Evolutionary conservation across 2,329 filamentous ascomycete species (phyloP).

Genomic region (Penicillium polonicum): DNA sequence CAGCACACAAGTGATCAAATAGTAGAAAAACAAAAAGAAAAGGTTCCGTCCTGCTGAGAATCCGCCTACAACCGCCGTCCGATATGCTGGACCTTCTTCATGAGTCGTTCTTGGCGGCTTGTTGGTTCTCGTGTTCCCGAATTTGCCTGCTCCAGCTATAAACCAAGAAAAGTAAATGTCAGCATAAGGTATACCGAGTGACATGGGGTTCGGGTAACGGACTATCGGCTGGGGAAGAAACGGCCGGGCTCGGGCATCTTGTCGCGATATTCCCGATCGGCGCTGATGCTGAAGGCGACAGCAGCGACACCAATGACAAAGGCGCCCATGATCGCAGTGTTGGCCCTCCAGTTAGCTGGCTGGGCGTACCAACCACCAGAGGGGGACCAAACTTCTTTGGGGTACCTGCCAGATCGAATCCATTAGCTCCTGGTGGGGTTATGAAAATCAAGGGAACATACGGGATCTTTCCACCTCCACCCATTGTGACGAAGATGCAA

Average conservation of each 20-base stretch:
- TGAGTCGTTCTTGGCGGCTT: constrained; percentile 47
- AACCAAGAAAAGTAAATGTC: constrained; percentile 15
- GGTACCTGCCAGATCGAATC: constrained; percentile 62
- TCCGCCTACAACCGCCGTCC: constrained; percentile 24
- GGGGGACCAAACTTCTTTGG: constrained; percentile 99
- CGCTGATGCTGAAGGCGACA: constrained; percentile 69
- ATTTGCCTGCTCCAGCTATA: constrained; percentile 70
- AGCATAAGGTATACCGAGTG: constrained; percentile 11
- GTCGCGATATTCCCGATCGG: constrained; percentile 69
- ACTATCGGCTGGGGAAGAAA: constrained; percentile 85
- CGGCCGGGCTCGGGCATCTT: constrained; percentile 73
- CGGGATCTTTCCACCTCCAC: constrained; percentile 77
- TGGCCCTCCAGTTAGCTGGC: constrained; percentile 90
- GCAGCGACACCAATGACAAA: constrained; percentile 68
- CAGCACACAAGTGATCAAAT: constrained; percentile 38
- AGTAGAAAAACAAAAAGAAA: constrained; percentile 29
- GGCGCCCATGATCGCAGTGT: constrained; percentile 74
- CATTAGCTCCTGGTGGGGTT: constrained; percentile 23
- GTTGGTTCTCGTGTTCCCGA: constrained; percentile 61
- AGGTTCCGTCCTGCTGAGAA: constrained; percentile 27
- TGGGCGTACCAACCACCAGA: constrained; percentile 97
- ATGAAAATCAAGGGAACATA: constrained; percentile 51
- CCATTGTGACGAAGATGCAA: constrained; percentile 48
- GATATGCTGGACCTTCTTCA: constrained; percentile 23
- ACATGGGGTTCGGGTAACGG: constrained; percentile 42